These are phyloP conservation scores for Yueomyces sp. DNA, from an alignment of 805 yeast species.

Conservation along the genomic window DNA sequence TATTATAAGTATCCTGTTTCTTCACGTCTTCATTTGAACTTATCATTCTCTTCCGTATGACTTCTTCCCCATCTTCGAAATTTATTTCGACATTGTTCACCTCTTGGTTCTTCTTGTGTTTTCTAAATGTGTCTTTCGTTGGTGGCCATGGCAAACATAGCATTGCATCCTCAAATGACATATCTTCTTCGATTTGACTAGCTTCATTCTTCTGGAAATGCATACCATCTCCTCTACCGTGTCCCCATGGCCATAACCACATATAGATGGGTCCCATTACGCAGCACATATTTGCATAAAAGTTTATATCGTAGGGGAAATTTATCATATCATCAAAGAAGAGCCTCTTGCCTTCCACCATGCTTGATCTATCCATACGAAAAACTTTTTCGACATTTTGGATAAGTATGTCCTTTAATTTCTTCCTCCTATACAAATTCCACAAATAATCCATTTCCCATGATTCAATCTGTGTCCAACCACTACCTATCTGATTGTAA, in stretches of 20 bases:
- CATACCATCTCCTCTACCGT: constrained; percentile 39
- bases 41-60: constrained; percentile 13
- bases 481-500: constrained; percentile 38
- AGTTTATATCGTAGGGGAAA: constrained; percentile 75
- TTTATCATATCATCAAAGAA: constrained; percentile 33
- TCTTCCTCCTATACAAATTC: constrained; percentile 42
- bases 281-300: constrained; percentile 36
- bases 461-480: constrained; percentile 79
- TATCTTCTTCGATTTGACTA: constrained; percentile 22
- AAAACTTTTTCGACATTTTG: not conserved
- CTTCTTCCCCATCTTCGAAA: constrained; percentile 19
- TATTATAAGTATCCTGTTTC: no score
- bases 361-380: not conserved
- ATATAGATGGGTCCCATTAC: constrained; percentile 40
- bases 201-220: constrained; percentile 42
- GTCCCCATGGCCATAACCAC: constrained; percentile 67
- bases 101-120: constrained; percentile 7
- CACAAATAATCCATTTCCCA: constrained; percentile 87
- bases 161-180: constrained; percentile 35
- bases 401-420: constrained; percentile 20
- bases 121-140: constrained; percentile 40
- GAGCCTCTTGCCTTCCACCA: not conserved
- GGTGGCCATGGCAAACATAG: constrained; percentile 87
- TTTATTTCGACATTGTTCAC: constrained; percentile 6
- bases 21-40: no score